phyloP scores from a whole-genome alignment of 768 basidiomycete genomes.

The Suillus cothurnatus region DNA sequence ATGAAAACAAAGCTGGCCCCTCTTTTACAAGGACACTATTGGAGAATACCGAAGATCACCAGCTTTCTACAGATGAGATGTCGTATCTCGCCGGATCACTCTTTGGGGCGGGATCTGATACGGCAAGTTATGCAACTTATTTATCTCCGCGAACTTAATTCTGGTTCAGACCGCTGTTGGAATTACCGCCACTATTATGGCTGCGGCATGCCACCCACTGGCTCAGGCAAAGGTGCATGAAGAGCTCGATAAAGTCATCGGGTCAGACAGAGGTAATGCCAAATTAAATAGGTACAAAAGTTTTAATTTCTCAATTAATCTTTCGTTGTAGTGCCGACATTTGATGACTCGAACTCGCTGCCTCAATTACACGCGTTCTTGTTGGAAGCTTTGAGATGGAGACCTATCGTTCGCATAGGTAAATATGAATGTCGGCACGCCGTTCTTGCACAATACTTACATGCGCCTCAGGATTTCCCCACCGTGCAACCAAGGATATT shows the following conservation, averaged over 20 bases:
- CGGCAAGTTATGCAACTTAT: constrained; percentile 27
- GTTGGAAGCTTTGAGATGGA: constrained; percentile 38
- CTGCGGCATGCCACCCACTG: constrained; percentile 51
- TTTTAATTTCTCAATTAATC: background rate
- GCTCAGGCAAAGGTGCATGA: constrained; percentile 50
- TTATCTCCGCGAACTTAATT: background rate
- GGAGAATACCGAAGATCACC: constrained; percentile 49
- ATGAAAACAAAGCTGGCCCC: constrained; percentile 7
- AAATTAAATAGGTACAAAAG: background rate
- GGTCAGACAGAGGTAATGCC: constrained; percentile 30
- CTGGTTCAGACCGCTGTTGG: constrained; percentile 45
- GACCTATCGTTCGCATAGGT: constrained; percentile 34
- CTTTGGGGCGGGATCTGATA: constrained; percentile 63
- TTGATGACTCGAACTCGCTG: background rate
- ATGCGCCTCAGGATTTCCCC: constrained; percentile 47
- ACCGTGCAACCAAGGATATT: constrained; percentile 63
- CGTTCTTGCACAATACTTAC: background rate
- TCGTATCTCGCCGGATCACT: constrained; percentile 62
- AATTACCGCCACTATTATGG: constrained; percentile 51
- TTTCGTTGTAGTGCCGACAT: background rate
- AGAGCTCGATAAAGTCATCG: constrained; percentile 53
- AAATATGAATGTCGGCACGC: constrained; percentile 2
- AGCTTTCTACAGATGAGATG: constrained; percentile 51
- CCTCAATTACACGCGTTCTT: background rate
- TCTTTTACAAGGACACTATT: constrained; percentile 55